Base-by-base conservation (phyloP, 768 basidiomycete species). In the Lactarius evosmus region DNA sequence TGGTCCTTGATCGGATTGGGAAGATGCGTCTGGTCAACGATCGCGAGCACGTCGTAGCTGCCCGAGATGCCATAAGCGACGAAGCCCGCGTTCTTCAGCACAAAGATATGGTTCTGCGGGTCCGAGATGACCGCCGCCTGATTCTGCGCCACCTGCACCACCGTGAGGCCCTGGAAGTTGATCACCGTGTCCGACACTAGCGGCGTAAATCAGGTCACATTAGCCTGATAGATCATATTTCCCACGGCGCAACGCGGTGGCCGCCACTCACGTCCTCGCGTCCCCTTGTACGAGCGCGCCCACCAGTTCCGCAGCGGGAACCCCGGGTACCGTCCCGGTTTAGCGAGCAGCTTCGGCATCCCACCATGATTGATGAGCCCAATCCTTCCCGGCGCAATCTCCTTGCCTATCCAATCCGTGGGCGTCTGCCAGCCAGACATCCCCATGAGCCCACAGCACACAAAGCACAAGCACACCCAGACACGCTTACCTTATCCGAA, bases 121-220 rank as follows among this genome's bases (percentile, higher is more conserved):
- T 91, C 89, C 0, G 88, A 91, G 49, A 91, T 78, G 33, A 91
- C 87, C 0, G 90, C 89, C 3, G 88, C 88, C 70, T 87, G 85
- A 70, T 93, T 93, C 77, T 93, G 91, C 0, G 89, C 89, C 25
- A 93, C 92, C 70, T 93, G 91, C 0, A 93, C 90, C n/a, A 89
- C 80, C 0, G 88, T 91, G 64, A 93, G 76, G 56, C 91, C 91
- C 55, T 85, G 80, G 72, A 92, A 92, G 66, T 87, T 84, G 53
- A 93, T 86, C 27, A 90, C 88, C 1, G 91, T 87, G 69, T 93
- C 91, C 12, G 90, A 91, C 51, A 92, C 89, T 91, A 51, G 57
- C 14, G 17, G 22, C 7, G 32, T 50, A 34, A 40, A 44, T 4
- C 17, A 38, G 30, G 34, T 58, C 61, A 8, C 5, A 17, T 19